Base-by-base conservation (phyloP, 148 eudicot species). In the Nepenthes gracilis region DNA sequence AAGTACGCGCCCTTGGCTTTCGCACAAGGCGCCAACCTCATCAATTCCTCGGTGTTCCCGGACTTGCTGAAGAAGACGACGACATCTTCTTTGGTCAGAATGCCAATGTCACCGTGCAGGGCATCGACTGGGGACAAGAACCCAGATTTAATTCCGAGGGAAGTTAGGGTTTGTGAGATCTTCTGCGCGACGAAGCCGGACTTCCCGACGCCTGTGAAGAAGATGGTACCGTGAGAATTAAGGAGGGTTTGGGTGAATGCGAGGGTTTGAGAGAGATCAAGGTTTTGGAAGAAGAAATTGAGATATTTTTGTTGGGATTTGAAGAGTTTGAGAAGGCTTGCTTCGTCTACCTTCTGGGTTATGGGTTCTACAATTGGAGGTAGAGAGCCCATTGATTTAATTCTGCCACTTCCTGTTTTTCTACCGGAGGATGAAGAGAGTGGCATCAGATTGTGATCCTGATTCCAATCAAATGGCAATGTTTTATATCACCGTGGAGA, bases 111-210 rank as follows among this genome's bases (percentile, higher is more conserved):
- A 1, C 98, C 98, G 57, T 93, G 96, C 33, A 93, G 85, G 35
- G 98, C 96, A 61, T 93, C 98, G 23, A 78, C 75, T 2, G 96
- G 95, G 48, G 96, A 83, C 37, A 93, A 55, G 55, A 86, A 93
- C 59, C 74, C 84, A 50, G 99, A 75, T 70, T 65, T 69, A 65
- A 93, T 78, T 0, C 87, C 89, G 40, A 93, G 77, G 9, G 99
- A 93, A 36, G 85, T 74, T 2, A 93, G 76, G 33, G 99, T 93
- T 49, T 93, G 99, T 1, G 96, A 93, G 66, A 93, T 88, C 67
- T 93, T 93, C 57, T 85, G 83, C 12, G 99, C 83, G 3, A 93
- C 92, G 63, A 93, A 89, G 11, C 99, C 99, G 0, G 99, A 93
- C 59, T 93, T 93, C 0, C 99, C 99, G 8, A 93, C 91, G 38